Evolutionary conservation across 805 yeast genomes (phyloP), one percentile per base, ranked within the genome.

Genomic region (Candida takata): DNA sequence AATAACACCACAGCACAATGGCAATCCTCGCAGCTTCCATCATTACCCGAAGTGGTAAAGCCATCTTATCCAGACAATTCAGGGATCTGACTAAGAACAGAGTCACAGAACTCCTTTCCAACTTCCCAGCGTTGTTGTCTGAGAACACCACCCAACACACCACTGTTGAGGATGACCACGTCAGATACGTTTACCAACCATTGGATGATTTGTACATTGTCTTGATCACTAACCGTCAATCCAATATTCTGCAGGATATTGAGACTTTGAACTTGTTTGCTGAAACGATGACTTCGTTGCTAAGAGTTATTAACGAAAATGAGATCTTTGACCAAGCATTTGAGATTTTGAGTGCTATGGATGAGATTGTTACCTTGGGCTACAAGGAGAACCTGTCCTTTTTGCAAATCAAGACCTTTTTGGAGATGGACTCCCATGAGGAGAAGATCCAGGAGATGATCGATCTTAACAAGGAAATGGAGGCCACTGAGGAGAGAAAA

Each of bases 401-500:
- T 45, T 60, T 78, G 41, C 97, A 92, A 65, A 83, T 92, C 45
- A 77, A 75, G 58, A 84, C 94, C 10, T 90, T 84, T 62, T 68
- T 92, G 65, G 90, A 86, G 57, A 90, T 92, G 97, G 97, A 92
- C 63, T 84, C 95, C 27, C 97, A 92, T 59, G 98, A 92, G 64
- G 99, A 92, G 65, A 90, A 85, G 69, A 90, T 94, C 55, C 97
- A 92, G 68, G 97, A 92, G 58, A 88, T 92, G 58, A 92, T 92
- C 52, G 97, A 86, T 64, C 79, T 88, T 60, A 92, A 92, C 68
- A 92, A 92, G 65, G 98, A 92, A 64, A 66, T 84, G 52, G 98
- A 90, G 62, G 98, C 98, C 27, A 79, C 85, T 37, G 98, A 92
- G 64, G 96, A 90, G 62, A 81, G 97, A 63, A 90, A 90, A 65